Evolutionary conservation across 768 basidiomycete genomes (phyloP).

Genomic region (Pisolithus marmoratus): DNA sequence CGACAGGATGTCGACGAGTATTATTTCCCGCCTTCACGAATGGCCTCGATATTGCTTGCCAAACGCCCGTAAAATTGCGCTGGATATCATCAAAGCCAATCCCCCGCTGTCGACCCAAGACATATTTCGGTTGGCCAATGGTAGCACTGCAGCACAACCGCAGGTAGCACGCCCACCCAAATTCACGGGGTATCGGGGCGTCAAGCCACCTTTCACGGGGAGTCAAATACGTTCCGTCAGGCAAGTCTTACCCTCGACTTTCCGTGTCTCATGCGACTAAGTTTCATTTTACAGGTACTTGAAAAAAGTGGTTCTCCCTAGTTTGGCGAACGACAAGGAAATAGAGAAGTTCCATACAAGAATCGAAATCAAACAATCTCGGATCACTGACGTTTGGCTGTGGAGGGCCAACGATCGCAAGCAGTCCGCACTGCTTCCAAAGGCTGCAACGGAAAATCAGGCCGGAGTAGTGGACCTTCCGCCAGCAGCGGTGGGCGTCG

Average conservation of each 20-base stretch:
- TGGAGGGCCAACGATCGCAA: slow-evolving; percentile 27
- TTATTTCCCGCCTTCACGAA: slow-evolving; percentile 8
- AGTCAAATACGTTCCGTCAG: slow-evolving; percentile 51
- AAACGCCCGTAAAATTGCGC: slow-evolving; percentile 13
- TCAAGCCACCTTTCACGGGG: slow-evolving; percentile 33
- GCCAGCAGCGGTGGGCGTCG: slow-evolving; percentile 25
- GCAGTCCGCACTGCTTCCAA: neutral
- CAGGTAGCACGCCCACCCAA: neutral
- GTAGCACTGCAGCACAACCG: neutral
- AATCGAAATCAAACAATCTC: slow-evolving; percentile 6
- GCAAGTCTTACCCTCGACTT: slow-evolving; percentile 26
- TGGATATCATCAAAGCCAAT: slow-evolving; percentile 17
- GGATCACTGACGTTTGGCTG: slow-evolving; percentile 34
- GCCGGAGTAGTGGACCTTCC: slow-evolving; percentile 8
- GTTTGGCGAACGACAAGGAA: slow-evolving; percentile 36
- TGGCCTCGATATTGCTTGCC: slow-evolving; percentile 19
- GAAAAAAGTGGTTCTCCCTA: slow-evolving; percentile 46
- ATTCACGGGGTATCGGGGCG: neutral
- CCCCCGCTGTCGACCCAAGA: slow-evolving; percentile 22
- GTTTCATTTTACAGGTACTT: slow-evolving; percentile 39
- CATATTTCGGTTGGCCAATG: slow-evolving; percentile 17
- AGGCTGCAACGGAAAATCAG: neutral
- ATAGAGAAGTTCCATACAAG: slow-evolving; percentile 35
- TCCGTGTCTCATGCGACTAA: neutral
- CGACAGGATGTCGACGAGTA: neutral